Evolutionary conservation across 2,329 filamentous ascomycete genomes (phyloP), one percentile per base, ranked within the genome.

Genomic region (Lasiodiplodia sp.): DNA sequence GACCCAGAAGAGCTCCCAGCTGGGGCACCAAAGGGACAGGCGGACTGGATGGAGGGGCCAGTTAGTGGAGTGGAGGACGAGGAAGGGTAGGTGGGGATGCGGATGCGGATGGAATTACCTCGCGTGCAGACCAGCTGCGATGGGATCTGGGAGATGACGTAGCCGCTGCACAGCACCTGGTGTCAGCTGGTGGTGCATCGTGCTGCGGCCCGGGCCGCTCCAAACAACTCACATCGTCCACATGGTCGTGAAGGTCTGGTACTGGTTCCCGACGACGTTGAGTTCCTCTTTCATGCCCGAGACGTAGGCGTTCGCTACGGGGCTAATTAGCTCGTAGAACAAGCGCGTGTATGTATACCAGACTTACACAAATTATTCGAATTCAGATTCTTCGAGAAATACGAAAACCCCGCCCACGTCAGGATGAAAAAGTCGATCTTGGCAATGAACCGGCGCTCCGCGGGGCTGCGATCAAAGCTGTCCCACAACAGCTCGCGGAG

Each of bases 181-280:
- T 25, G 10, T 65, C 31, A 65, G 62, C 23, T 23, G n/a, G n/a
- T 1, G 23, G 2, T 7, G 3, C 16, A 4, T 11, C 16, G 1
- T 1, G 23, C 7, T 8, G 2, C 38, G 4, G 4, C 38, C 40
- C 40, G 18, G 4, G n/a, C 5, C 6, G 23, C 28, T 4, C 18
- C 7, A 23, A 4, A 11, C 7, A 23, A 4, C 62, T 52, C 10
- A 65, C 62, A 65, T 53, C 11, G 62, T 65, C 62, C 62, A 65
- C 62, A 65, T 65, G 31, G 62, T 65, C 16, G 62, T 65, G 47
- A 65, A 65, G 14, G 62, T 65, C 51, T 65, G 62, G 70, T 92
- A 92, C 72, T 91, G 82, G 66, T 91, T 88, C 2, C 87, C 88
- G 25, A 77, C 74, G n/a, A 80, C 73, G 4, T 72, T 66, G 2